These are phyloP conservation scores for Nidularia sp. DNA, from an alignment of 768 basidiomycete species.

Conservation along the genomic window DNA sequence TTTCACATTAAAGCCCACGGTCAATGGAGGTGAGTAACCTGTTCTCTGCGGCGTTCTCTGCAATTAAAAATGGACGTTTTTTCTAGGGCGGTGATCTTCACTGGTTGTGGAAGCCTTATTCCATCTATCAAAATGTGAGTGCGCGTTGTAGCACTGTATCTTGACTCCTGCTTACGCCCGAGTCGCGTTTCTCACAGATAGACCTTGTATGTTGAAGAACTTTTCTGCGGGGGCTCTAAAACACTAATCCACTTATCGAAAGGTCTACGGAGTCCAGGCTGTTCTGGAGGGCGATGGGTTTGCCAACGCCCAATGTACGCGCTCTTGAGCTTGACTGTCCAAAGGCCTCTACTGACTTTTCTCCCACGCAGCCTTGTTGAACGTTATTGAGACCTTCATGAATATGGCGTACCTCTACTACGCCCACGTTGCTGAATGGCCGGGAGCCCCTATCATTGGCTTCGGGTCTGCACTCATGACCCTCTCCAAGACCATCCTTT, in stretches of 20 bases:
- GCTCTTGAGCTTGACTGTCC: not conserved
- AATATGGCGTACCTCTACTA: conserved; percentile 76
- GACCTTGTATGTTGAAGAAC: too few species aligned
- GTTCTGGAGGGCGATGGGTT: conserved; percentile 71
- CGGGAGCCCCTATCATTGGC: conserved; percentile 70
- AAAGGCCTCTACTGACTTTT: not conserved
- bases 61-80: not conserved
- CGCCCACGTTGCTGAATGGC: conserved; percentile 55
- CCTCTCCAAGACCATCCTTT: conserved; percentile 80
- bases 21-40: conserved; percentile 55
- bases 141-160: too few species aligned
- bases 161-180: not conserved
- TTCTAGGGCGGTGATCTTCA: conserved; percentile 79
- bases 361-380: conserved; percentile 57
- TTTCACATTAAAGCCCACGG: conserved; percentile 51
- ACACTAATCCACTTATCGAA: not conserved
- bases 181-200: too few species aligned
- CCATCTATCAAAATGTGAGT: conserved; percentile 64
- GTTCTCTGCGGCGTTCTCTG: not conserved
- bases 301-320: conserved; percentile 78
- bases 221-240: too few species aligned
- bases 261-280: conserved; percentile 74
- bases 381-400: conserved; percentile 73
- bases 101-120: conserved; percentile 90
- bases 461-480: conserved; percentile 76